Evolutionary conservation across 2,329 filamentous ascomycete genomes (phyloP).

Genomic region (Aaosphaeria arxii): DNA sequence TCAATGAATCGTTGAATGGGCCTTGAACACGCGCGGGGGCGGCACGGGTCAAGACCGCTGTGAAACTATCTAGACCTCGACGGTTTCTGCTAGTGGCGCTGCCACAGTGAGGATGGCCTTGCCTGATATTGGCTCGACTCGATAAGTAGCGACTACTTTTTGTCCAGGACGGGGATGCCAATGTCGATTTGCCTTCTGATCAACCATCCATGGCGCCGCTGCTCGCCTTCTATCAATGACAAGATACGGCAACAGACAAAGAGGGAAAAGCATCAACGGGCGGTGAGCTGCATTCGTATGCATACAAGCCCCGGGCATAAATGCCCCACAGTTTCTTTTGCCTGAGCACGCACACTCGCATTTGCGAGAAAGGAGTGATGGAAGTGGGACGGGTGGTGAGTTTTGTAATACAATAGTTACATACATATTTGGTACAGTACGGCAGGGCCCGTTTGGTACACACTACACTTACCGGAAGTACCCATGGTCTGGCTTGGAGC

Average conservation of each 20-base stretch:
- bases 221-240: neutral
- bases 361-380: too few relatives aligned
- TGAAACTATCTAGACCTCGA: neutral
- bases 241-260: neutral
- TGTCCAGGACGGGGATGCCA: neutral
- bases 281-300: neutral
- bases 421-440: too few relatives aligned
- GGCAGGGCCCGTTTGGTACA: too few relatives aligned
- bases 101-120: neutral
- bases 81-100: neutral
- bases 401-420: too few relatives aligned
- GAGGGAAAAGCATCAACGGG: neutral
- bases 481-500: too few relatives aligned
- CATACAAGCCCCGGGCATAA: neutral
- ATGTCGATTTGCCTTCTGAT: too few relatives aligned
- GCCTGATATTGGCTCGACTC: neutral
- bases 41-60: neutral
- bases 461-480: too few relatives aligned
- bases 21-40: neutral
- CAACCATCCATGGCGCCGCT: too few relatives aligned
- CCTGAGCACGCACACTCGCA: too few relatives aligned
- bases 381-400: too few relatives aligned
- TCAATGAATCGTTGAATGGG: neutral
- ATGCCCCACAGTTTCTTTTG: too few relatives aligned
- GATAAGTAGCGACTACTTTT: neutral